phyloP scores from a whole-genome alignment of 1,139 yeast genomes.

The Pichia cactophila region DNA sequence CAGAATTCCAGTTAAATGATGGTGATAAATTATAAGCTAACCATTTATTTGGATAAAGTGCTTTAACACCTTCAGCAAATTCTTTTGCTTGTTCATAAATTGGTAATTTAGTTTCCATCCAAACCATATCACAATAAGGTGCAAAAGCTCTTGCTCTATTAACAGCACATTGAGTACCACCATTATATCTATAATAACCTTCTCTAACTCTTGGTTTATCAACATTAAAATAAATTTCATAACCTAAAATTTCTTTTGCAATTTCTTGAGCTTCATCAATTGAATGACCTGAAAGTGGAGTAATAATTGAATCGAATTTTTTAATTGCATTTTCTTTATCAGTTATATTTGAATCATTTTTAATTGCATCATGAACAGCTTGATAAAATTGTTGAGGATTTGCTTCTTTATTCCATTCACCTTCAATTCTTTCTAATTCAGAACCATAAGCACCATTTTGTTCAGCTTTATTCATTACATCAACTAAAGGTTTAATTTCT shows the following conservation, averaged over 20 bases:
- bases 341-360: conserved; percentile 42
- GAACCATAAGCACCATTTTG: conserved; percentile 63
- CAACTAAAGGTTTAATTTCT: conserved; percentile 58
- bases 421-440: conserved; percentile 65
- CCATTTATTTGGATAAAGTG: conserved; percentile 83
- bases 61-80: conserved; percentile 86
- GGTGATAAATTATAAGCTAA: conserved; percentile 94
- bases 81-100: conserved; percentile 91
- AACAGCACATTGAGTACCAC: conserved; percentile 96
- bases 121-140: conserved; percentile 90
- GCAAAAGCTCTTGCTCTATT: conserved; percentile 96
- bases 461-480: conserved; percentile 80
- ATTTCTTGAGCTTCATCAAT: conserved; percentile 73
- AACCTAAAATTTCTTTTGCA: conserved; percentile 71
- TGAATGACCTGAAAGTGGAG: conserved; percentile 69
- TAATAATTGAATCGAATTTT: conserved; percentile 60
- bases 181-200: conserved; percentile 93
- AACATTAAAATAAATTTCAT: conserved; percentile 90
- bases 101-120: conserved; percentile 99
- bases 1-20: conserved; percentile 95
- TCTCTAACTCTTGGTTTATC: conserved; percentile 94
- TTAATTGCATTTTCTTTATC: conserved; percentile 62
- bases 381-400: conserved; percentile 85
- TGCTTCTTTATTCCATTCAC: conserved; percentile 77
- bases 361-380: conserved; percentile 82